Conservation (phyloP, 106 monocot genomes). For the Dendrobium catenatum region DNA sequence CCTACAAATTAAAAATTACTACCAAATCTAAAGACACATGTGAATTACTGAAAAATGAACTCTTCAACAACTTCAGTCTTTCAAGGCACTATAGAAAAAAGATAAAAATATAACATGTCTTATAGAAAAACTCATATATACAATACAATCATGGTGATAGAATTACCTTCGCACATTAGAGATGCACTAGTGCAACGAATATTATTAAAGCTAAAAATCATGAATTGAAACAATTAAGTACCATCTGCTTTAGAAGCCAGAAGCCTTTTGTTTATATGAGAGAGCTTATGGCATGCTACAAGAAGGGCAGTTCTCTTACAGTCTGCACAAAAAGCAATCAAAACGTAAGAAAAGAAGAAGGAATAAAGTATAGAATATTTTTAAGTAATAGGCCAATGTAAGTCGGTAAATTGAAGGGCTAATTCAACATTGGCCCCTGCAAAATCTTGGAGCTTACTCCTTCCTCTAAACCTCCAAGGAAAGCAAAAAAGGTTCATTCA, state of each 20-base stretch:
- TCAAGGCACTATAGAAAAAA: too few relatives aligned
- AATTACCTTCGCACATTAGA: neutral
- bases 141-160: neutral
- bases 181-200: neutral
- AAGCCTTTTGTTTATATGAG: neutral
- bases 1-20: too few relatives aligned
- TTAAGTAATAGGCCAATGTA: neutral
- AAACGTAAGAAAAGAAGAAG: neutral
- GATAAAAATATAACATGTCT: neutral
- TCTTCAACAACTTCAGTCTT: too few relatives aligned
- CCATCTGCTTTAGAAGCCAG: constrained; percentile 9
- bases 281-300: neutral
- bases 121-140: neutral
- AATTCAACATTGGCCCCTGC: too few relatives aligned
- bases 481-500: neutral
- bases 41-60: too few relatives aligned
- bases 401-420: too few relatives aligned
- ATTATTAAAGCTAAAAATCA: neutral
- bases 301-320: neutral
- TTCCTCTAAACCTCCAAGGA: neutral
- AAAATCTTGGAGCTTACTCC: too few relatives aligned
- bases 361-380: neutral
- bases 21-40: too few relatives aligned
- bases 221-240: neutral
- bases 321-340: constrained; percentile 4